phyloP scores from a whole-genome alignment of 176 grass and related monocot genomes.

The Aegilops bicornis region DNA sequence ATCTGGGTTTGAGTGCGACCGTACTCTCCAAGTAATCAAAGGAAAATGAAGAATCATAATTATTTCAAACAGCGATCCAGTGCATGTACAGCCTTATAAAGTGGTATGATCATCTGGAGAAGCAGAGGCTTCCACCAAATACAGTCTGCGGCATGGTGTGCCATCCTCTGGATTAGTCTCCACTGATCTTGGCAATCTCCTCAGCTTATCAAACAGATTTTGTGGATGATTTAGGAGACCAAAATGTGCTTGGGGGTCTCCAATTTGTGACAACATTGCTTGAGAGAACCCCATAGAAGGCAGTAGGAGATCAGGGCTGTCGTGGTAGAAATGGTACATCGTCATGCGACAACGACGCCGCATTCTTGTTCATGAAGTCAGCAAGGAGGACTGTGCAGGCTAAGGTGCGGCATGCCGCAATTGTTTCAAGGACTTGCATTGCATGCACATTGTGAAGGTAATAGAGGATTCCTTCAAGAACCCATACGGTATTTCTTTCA shows the following conservation, averaged over 20 bases:
- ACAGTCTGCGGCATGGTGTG: conserved; percentile 80
- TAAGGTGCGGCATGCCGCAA: conserved; percentile 42
- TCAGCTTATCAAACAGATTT: conserved; percentile 88
- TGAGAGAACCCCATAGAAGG: conserved; percentile 69
- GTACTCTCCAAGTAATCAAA: conserved; percentile 25
- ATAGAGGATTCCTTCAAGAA: conserved; percentile 94
- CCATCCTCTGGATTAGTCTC: conserved; percentile 73
- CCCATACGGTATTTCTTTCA: conserved; percentile 78
- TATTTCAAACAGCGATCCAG: conserved; percentile 23
- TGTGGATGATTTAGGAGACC: conserved; percentile 82
- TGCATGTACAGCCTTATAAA: conserved; percentile 30
- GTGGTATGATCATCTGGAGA: conserved; percentile 44
- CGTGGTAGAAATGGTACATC: conserved; percentile 90
- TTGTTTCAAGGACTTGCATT: conserved; percentile 76
- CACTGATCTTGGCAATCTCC: conserved; percentile 77
- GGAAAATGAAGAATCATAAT: conserved; percentile 14
- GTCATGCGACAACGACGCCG: conserved; percentile 49
- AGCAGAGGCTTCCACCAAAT: conserved; percentile 81
- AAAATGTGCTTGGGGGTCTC: conserved; percentile 82
- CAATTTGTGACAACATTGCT: conserved; percentile 81
- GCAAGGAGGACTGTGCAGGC: conserved; percentile 55
- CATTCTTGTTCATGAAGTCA: conserved; percentile 95
- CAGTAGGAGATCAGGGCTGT: conserved; percentile 79
- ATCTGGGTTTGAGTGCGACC: conserved; percentile 34
- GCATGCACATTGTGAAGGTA: conserved; percentile 71